A percentile compares a stretch with the other conserved stretches of the same genome.
Conservation (phyloP, 768 basidiomycete species). For the Tephrocybe sp. region DNA sequence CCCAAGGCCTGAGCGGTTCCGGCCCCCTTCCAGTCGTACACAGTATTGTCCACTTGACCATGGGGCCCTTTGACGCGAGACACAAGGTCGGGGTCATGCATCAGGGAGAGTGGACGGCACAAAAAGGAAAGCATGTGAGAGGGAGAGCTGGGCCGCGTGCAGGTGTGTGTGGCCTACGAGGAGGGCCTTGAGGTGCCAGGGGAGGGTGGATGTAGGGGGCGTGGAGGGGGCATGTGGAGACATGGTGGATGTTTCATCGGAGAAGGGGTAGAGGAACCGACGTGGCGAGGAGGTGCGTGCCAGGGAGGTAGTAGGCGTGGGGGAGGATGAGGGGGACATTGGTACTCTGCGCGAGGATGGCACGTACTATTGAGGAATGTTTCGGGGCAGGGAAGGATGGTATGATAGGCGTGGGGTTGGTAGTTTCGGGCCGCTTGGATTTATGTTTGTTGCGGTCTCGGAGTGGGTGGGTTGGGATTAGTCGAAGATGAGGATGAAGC, state of each 20-base stretch:
- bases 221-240: slow-evolving; percentile 33
- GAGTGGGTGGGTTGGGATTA: too few relatives aligned
- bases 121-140: slow-evolving; percentile 42
- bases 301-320: slow-evolving; percentile 50
- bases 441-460: not conserved
- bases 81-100: slow-evolving; percentile 32
- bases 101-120: slow-evolving; percentile 32
- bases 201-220: slow-evolving; percentile 30
- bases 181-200: slow-evolving; percentile 39
- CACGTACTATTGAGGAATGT: slow-evolving; percentile 40
- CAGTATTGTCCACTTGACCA: slow-evolving; percentile 42
- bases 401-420: not conserved
- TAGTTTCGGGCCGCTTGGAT: too few relatives aligned
- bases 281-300: slow-evolving; percentile 35
- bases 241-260: slow-evolving; percentile 40
- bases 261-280: slow-evolving; percentile 35
- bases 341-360: slow-evolving; percentile 44
- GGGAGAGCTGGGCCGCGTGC: slow-evolving; percentile 38
- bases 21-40: slow-evolving; percentile 32
- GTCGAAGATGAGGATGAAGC: not conserved
- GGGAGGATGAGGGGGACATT: slow-evolving; percentile 42
- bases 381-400: not conserved
- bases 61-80: slow-evolving; percentile 34
- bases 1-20: slow-evolving; percentile 33
- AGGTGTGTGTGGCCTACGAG: slow-evolving; percentile 43